Evolutionary conservation across 441 rosid species (phyloP).

Genomic region (Pelargonium citronellum): DNA sequence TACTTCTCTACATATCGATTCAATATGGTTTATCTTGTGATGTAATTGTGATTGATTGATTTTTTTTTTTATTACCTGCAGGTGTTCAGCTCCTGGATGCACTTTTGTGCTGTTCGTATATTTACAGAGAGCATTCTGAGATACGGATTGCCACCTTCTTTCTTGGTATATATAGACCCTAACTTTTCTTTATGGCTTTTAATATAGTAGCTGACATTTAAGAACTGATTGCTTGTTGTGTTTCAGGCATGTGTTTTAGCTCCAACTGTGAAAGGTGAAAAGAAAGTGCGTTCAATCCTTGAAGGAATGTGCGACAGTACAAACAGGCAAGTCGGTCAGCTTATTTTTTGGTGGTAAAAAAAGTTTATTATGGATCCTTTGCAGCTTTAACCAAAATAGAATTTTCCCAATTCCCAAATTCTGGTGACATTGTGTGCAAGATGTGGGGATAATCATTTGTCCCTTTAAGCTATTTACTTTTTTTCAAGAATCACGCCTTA

Average conservation of each 20-base stretch:
- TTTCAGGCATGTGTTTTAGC: constrained; percentile 85
- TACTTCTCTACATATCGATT: neutral
- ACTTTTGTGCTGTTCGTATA: constrained; percentile 89
- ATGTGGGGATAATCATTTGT: too few relatives aligned
- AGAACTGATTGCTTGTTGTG: constrained; percentile 22
- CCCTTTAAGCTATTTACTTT: too few relatives aligned
- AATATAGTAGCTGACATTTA: constrained; percentile 10
- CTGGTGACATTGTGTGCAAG: neutral
- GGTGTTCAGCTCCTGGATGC: constrained; percentile 99
- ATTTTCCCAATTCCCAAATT: too few relatives aligned
- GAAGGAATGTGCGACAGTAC: constrained; percentile 65
- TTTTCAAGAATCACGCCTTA: too few relatives aligned
- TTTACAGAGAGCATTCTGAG: constrained; percentile 95
- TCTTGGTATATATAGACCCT: constrained; percentile 48
- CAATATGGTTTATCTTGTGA: neutral
- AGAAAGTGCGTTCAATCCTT: constrained; percentile 88
- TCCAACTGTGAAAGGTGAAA: constrained; percentile 76
- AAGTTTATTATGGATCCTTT: neutral
- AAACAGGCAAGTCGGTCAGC: constrained; percentile 57
- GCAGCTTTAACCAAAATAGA: neutral
- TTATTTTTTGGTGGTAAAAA: neutral
- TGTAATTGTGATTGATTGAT: neutral
- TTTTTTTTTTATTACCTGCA: constrained; percentile 27
- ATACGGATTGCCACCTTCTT: constrained; percentile 93
- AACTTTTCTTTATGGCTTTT: constrained; percentile 10